Percentiles rank a stretch among this genome's conserved stretches.
phyloP scores from a whole-genome alignment of 805 yeast genomes.

The Candida namnaoensis region DNA sequence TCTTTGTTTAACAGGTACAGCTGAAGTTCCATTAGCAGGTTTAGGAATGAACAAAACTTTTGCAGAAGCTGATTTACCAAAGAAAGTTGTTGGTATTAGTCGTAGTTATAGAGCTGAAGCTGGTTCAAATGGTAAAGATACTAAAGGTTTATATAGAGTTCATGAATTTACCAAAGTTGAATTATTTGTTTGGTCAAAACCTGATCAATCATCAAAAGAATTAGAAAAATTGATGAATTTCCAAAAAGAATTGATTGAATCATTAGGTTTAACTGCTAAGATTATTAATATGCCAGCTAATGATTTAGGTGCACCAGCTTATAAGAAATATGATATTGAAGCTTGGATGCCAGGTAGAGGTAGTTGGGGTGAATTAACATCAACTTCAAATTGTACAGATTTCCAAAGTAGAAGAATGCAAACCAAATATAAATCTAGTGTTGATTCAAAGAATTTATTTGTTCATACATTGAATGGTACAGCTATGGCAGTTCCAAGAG shows the following conservation, averaged over 20 bases:
- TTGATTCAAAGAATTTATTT: conserved; percentile 29
- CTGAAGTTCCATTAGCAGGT: conserved; percentile 92
- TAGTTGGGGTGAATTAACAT: conserved; percentile 85
- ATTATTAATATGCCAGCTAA: conserved; percentile 83
- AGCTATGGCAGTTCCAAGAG: conserved; percentile 90
- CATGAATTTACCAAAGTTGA: conserved; percentile 97
- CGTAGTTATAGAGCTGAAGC: conserved; percentile 94
- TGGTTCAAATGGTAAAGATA: conserved; percentile 90
- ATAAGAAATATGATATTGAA: conserved; percentile 86
- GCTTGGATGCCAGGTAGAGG: conserved; percentile 99
- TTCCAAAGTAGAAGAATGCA: conserved; percentile 81
- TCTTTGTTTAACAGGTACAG: conserved; percentile 82
- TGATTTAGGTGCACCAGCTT: conserved; percentile 92
- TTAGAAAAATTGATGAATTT: conserved; percentile 53
- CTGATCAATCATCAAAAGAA: conserved; percentile 35
- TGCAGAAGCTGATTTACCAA: conserved; percentile 35
- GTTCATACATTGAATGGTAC: conserved; percentile 92
- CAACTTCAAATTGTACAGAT: conserved; percentile 88
- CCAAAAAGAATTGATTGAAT: conserved; percentile 55
- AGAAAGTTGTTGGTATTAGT: conserved; percentile 68
- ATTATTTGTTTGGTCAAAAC: conserved; percentile 63
- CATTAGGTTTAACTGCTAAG: conserved; percentile 72
- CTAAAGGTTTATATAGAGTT: conserved; percentile 86
- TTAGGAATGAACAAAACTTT: conserved; percentile 47
- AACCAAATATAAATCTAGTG: conserved; percentile 40